These are phyloP conservation scores for Claviceps spartinae DNA, from an alignment of 2,329 filamentous ascomycete species.

Conservation along the genomic window DNA sequence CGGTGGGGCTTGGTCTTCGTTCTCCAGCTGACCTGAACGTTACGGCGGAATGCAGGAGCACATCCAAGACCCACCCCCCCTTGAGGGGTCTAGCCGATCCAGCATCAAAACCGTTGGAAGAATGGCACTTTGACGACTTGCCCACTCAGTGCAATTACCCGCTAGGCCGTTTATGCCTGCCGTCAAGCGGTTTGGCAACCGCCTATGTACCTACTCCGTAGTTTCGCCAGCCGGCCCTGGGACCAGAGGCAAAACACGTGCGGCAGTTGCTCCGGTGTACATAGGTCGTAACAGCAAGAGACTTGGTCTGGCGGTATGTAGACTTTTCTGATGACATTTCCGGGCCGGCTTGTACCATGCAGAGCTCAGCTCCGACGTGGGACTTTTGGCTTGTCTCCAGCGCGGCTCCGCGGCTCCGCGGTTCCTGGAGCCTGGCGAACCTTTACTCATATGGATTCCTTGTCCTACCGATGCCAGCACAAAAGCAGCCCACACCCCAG, in stretches of 20 bases:
- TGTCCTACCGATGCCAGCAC: slow-evolving; percentile 6
- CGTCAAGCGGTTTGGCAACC: slow-evolving; percentile 5
- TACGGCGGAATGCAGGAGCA: background rate
- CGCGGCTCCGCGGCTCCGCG: background rate
- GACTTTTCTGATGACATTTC: slow-evolving; percentile 1
- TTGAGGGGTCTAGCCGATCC: slow-evolving; percentile 1
- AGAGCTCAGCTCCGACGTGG: slow-evolving; percentile 11
- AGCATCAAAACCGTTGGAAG: slow-evolving; percentile 7
- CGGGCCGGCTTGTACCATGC: slow-evolving; percentile 5
- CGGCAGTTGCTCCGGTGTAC: slow-evolving; percentile 4
- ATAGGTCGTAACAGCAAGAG: slow-evolving; percentile 5
- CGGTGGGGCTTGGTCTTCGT: background rate
- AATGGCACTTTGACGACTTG: slow-evolving; percentile 5
- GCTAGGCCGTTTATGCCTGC: slow-evolving; percentile 10
- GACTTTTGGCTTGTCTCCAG: slow-evolving; percentile 10
- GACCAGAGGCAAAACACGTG: slow-evolving; percentile 7
- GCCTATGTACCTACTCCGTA: background rate
- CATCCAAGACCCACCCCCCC: background rate
- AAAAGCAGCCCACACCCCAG: slow-evolving; percentile 13
- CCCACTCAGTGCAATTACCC: slow-evolving; percentile 6
- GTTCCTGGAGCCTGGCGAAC: slow-evolving; percentile 6
- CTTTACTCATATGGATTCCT: slow-evolving; percentile 3
- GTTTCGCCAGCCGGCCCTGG: slow-evolving; percentile 5
- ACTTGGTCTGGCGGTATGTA: slow-evolving; percentile 1
- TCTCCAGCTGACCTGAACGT: slow-evolving; percentile 5